Conservation (phyloP, 345 rosid species). For the Citrus sp. region DNA sequence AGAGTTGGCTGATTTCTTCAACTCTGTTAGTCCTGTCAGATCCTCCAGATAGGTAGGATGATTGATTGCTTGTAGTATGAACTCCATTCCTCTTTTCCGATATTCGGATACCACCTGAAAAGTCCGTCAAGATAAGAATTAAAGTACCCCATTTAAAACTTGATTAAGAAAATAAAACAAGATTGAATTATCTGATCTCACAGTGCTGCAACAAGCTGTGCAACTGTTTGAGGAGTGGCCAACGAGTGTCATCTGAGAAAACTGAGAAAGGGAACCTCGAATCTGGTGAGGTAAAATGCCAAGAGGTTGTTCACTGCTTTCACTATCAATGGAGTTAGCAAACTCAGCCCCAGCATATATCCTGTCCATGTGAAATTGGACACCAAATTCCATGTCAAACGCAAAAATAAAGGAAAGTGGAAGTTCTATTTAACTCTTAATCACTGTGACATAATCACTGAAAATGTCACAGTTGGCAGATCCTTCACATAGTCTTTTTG, state of each 20-base stretch:
- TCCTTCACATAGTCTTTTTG: neutral
- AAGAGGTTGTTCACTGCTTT: conserved; percentile 58
- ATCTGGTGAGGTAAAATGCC: conserved; percentile 97
- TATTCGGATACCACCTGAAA: conserved; percentile 78
- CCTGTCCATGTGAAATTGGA: conserved; percentile 34
- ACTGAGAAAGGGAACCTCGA: conserved; percentile 76
- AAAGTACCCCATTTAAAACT: neutral
- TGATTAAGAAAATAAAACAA: neutral
- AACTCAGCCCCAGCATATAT: conserved; percentile 62
- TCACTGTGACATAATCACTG: neutral
- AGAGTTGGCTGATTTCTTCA: conserved; percentile 66
- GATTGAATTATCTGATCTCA: conserved; percentile 29
- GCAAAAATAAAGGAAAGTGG: neutral
- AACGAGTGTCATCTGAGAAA: conserved; percentile 74
- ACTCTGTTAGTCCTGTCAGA: conserved; percentile 84
- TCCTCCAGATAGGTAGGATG: conserved; percentile 95
- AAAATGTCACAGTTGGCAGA: conserved; percentile 6
- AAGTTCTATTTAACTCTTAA: neutral
- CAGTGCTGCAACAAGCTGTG: conserved; percentile 83
- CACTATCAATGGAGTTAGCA: conserved; percentile 39
- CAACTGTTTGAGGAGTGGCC: conserved; percentile 87
- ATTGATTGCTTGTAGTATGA: conserved; percentile 80
- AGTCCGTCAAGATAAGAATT: neutral
- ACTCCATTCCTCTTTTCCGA: conserved; percentile 57
- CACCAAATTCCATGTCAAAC: conserved; percentile 7